Percentiles rank a stretch among this genome's conserved stretches.
Conservation (phyloP, 148 eudicot species). For the Camellia lanceoleosa region DNA sequence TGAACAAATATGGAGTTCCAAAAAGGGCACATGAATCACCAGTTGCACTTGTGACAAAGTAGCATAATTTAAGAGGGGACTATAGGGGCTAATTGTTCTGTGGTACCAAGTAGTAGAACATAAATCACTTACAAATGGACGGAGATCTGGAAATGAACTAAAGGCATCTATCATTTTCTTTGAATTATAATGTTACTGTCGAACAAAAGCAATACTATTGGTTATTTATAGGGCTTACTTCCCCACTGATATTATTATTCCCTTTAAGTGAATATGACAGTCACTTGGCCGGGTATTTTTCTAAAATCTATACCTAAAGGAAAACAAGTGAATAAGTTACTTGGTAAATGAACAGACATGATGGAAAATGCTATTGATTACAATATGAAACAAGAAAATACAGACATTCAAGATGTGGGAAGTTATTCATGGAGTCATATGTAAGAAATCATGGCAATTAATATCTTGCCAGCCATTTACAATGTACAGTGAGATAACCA, state of each 20-base stretch:
- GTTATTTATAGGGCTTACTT: not conserved
- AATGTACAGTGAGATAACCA: not conserved
- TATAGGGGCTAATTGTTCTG: not conserved
- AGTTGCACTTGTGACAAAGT: not conserved
- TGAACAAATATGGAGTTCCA: not conserved
- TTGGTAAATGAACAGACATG: not conserved
- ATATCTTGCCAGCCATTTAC: not conserved
- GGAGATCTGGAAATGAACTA: not conserved
- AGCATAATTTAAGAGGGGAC: conserved; percentile 1
- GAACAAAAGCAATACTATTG: not conserved
- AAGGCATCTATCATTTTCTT: not conserved
- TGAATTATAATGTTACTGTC: not conserved
- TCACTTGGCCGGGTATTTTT: not conserved
- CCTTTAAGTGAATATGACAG: not conserved
- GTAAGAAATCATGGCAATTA: not conserved
- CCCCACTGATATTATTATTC: not conserved
- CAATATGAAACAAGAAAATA: not conserved
- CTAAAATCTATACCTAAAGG: not conserved
- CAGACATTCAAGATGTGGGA: not conserved
- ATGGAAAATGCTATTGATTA: not conserved
- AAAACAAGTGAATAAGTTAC: not conserved
- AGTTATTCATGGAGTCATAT: not conserved
- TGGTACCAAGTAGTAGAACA: not conserved
- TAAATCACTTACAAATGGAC: not conserved
- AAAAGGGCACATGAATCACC: not conserved